Base-by-base conservation (phyloP, 1,284 basidiomycete genomes). In the Cystobasidium sp. region DNA sequence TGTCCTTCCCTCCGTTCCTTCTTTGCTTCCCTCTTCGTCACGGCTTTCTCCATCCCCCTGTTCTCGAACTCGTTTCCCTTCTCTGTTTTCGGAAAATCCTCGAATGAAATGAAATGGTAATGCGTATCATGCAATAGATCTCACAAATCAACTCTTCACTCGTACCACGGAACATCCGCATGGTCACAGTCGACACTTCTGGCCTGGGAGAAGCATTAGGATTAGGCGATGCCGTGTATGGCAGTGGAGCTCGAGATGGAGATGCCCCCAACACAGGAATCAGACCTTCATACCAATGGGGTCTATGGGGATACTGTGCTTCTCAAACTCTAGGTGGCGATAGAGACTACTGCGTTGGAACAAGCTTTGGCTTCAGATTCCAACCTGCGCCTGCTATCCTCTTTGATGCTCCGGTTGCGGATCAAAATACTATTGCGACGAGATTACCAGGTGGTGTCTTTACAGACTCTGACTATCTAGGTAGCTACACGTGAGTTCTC, bases 231-330 rank as follows among this genome's bases (percentile, higher is more conserved):
- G 66, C 71, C 22, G 44, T 77, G 14, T 73, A 75, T 24, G 65
- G 59, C 3, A 69, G 75, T 59, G 75, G 75, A 8, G 20, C 4
- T 31, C 24, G 44, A 65, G 55, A 47, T 46, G 71, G 61, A 3
- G 63, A 55, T 24, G 52, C 69, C 20, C 56, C 70, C 39, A 74
- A 78, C 41, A 64, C 65, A 18, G 78, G 78, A 6, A n/a, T 79
- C n/a, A 51, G 75, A 43, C 69, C 73, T 65, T 66, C 22, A 1
- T 79, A 79, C 73, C 75, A 78, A 58, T 78, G 69, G 65, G 79
- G 77, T 18, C 65, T 79, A 22, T 76, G 75, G 75, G 72, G 62
- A 58, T 77, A 78, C 69, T 78, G 77, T 63, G 55, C 78, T 2
- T 68, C 74, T 20, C 41, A 24, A 24, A 52, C 18, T 24, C 37